Percentiles rank a stretch among this genome's conserved stretches.
These are phyloP conservation scores for Colletotrichum trifolii DNA, from an alignment of 2,329 filamentous ascomycete genomes.

Conservation along the genomic window DNA sequence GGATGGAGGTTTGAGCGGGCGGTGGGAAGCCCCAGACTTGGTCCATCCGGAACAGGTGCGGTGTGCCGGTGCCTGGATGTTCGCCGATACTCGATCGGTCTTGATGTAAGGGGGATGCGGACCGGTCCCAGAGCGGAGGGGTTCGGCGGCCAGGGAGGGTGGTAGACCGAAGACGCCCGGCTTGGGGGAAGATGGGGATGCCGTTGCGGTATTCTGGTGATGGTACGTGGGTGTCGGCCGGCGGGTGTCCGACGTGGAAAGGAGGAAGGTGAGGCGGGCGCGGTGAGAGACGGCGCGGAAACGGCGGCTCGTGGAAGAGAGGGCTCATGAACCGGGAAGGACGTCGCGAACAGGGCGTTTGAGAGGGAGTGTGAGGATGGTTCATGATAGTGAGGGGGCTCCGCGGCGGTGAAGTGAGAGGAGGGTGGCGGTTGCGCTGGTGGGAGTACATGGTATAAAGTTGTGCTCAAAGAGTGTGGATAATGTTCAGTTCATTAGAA, in stretches of 20 bases:
- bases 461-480: background rate
- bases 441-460: slow-evolving; percentile 2
- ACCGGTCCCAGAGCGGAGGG: no score
- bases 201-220: background rate
- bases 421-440: slow-evolving; percentile 26
- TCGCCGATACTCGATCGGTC: no score
- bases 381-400: background rate
- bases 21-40: no score
- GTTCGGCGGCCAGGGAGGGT: background rate
- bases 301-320: slow-evolving; percentile 3
- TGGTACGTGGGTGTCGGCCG: background rate
- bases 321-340: slow-evolving; percentile 1
- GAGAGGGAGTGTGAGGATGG: background rate
- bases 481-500: background rate
- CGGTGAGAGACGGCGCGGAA: background rate
- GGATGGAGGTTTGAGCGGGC: no score
- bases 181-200: background rate
- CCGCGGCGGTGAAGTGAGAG: background rate
- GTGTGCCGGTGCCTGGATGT: no score
- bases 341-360: background rate
- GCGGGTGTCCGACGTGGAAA: background rate
- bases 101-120: no score
- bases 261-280: background rate
- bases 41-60: no score
- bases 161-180: background rate